phyloP scores from a whole-genome alignment of 2,329 filamentous ascomycete species.

The Clathrospora elynae region DNA sequence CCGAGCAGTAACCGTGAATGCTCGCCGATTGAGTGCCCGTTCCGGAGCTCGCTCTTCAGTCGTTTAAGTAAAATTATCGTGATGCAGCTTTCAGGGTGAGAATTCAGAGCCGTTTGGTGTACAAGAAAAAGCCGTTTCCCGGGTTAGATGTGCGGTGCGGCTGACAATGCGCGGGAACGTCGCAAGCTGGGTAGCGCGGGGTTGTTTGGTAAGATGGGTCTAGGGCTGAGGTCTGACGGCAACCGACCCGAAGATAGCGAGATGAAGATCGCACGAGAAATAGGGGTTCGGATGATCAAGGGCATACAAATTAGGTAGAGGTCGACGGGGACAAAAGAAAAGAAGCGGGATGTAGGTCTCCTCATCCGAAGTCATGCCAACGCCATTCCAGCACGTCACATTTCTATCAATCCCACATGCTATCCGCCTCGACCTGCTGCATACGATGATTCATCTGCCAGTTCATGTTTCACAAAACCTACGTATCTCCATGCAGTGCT shows the following conservation, averaged over 20 bases:
- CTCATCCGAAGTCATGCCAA: too few species aligned
- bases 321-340: too few species aligned
- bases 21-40: slow-evolving; percentile 7
- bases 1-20: slow-evolving; percentile 23
- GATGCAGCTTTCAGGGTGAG: slow-evolving; percentile 1
- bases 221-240: slow-evolving; percentile 14
- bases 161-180: slow-evolving; percentile 15
- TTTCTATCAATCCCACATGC: not conserved
- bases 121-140: slow-evolving; percentile 10
- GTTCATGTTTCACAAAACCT: slow-evolving; percentile 3
- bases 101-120: slow-evolving; percentile 8
- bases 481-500: slow-evolving; percentile 17
- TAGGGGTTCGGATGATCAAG: too few species aligned
- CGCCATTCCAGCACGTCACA: too few species aligned
- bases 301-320: too few species aligned
- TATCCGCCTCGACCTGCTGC: too few species aligned
- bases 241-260: slow-evolving; percentile 6
- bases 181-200: slow-evolving; percentile 20
- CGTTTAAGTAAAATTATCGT: slow-evolving; percentile 4
- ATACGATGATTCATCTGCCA: too few species aligned
- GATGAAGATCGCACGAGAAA: too few species aligned
- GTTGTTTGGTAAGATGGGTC: slow-evolving; percentile 17
- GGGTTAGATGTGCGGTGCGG: slow-evolving; percentile 20
- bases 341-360: too few species aligned
- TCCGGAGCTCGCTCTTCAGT: slow-evolving; percentile 7